phyloP scores from a whole-genome alignment of 306 rosid genomes.

The Boehmeria nivea region DNA sequence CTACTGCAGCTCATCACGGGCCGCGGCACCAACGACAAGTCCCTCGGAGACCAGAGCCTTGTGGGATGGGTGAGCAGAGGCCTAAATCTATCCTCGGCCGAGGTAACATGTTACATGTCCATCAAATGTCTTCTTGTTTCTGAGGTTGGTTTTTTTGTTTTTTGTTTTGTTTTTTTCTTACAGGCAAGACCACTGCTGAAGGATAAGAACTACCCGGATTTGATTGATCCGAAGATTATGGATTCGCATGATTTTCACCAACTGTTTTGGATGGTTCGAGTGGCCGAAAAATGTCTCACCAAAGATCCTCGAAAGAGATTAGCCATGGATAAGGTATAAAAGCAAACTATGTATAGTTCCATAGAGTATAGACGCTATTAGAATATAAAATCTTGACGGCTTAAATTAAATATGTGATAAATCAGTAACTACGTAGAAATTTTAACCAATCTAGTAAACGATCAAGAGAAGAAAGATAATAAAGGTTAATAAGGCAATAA shows the following conservation, averaged over 20 bases:
- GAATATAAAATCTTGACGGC: too few species aligned
- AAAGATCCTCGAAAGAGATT: constrained; percentile 66
- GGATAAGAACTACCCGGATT: constrained; percentile 73
- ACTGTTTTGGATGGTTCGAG: constrained; percentile 75
- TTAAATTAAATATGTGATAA: too few species aligned
- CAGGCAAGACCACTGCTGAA: constrained; percentile 67
- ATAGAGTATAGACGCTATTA: too few species aligned
- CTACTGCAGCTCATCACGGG: constrained; percentile 80
- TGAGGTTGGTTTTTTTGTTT: too few species aligned
- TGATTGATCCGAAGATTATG: constrained; percentile 56
- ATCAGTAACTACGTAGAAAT: too few species aligned
- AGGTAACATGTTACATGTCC: too few species aligned
- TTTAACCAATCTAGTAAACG: too few species aligned
- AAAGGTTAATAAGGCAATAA: too few species aligned
- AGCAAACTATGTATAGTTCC: background rate
- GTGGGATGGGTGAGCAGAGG: constrained; percentile 93
- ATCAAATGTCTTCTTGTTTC: too few species aligned
- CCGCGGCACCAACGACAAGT: constrained; percentile 60
- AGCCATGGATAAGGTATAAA: constrained; percentile 47
- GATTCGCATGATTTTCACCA: constrained; percentile 54
- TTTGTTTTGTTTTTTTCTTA: background rate
- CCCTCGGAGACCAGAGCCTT: constrained; percentile 70
- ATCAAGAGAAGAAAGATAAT: too few species aligned
- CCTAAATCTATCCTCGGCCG: too few species aligned
- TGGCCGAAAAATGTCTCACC: constrained; percentile 70